phyloP scores from a whole-genome alignment of 495 filamentous ascomycete genomes.

The Aspergillus carlsbadensis region DNA sequence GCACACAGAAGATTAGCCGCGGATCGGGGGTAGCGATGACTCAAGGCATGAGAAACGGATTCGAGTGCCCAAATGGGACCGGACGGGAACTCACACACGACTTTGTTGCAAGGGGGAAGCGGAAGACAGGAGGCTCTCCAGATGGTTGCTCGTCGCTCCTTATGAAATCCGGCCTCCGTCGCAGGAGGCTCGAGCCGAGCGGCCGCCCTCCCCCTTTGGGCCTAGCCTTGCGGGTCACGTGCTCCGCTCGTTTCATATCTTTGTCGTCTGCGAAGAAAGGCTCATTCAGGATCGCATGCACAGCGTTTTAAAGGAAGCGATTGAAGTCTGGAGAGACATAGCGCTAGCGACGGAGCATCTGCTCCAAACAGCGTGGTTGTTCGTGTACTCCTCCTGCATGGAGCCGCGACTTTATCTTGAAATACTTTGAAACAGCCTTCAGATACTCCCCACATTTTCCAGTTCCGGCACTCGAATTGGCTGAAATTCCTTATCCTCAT shows the following conservation, averaged over 20 bases:
- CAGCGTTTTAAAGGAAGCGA: neutral
- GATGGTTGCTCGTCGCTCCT: conserved; percentile 23
- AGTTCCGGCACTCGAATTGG: conserved; percentile 3
- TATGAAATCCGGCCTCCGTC: conserved; percentile 17
- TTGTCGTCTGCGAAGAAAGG: neutral
- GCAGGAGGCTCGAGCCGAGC: conserved; percentile 28
- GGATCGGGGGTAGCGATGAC: neutral
- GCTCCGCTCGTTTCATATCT: conserved; percentile 2
- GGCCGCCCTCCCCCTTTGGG: conserved; percentile 26
- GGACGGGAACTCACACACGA: conserved; percentile 10
- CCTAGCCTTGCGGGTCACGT: conserved; percentile 29
- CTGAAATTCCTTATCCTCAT: neutral
- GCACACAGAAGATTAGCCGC: neutral
- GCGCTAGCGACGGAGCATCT: neutral
- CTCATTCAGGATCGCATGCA: neutral
- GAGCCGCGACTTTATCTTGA: neutral
- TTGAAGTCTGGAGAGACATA: neutral
- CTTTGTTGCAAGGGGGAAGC: conserved; percentile 10
- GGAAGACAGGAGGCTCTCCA: conserved; percentile 34
- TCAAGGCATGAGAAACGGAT: neutral
- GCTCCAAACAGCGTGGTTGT: neutral
- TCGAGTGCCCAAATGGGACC: neutral
- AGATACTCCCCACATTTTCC: neutral
- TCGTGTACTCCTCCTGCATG: neutral
- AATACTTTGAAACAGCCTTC: neutral